Evolutionary conservation across 208 protist species (phyloP), one percentile per base, ranked within the genome.

Genomic region (Wallacemonas sp.): DNA sequence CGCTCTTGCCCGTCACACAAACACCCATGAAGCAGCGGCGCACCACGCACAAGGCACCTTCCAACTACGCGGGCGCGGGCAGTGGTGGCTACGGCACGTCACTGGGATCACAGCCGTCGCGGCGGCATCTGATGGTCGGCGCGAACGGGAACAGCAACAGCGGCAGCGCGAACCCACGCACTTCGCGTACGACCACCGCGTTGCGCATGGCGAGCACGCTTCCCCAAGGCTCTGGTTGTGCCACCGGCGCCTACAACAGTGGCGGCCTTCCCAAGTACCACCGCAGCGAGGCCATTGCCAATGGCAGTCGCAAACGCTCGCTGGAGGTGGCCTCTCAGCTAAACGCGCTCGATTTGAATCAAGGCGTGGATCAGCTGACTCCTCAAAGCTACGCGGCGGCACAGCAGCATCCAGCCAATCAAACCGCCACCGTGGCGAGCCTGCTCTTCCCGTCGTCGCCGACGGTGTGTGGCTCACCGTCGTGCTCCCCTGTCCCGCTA

Each of bases 281-380:
- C 4, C 74, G 78, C 63, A 68, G 52, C n/a, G 75, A 76, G 66
- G 36, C 63, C 10, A 45, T 57, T 19, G 50, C 19, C 50, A 39
- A 24, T 21, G 55, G 48, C 21, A 76, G 66, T 22, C 73, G 86
- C 39, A 93, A 90, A 70, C 78, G 87, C 5, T 82, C 81, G 6
- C 66, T 73, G 0, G 78, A 79, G 1, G 81, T 83, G 32, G 62
- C 86, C 8, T 89, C 84, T 38, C 81, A 89, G 64, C 81, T 93
- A 68, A 86, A 76, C 26, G 87, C 81, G 22, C 58, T 93, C 12
- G 79, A 88, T 59, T 69, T 93, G 6, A 83, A 89, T 33, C 79
- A 89, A 22, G 70, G 38, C 34, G 36, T 48, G 24, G 42, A 36
- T 26, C 1, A 17, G 2, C 46, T 59, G 30, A 68, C 36, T 9